Evolutionary conservation across 176 grass and related monocot species (phyloP).

Genomic region (Hsuehochloa calcarea): DNA sequence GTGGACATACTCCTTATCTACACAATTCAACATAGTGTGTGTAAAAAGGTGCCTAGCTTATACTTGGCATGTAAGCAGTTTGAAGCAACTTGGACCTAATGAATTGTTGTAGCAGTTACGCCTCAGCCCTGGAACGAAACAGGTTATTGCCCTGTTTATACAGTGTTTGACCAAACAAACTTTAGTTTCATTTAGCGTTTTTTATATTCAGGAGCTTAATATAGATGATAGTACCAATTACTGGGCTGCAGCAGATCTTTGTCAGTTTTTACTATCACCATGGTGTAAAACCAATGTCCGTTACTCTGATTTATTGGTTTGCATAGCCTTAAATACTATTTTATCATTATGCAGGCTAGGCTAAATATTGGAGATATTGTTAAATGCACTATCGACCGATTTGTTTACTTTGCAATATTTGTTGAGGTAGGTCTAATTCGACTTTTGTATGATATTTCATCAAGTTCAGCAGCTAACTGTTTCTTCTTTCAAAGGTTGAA

Average conservation of each 20-base stretch:
- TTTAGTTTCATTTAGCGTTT: not conserved
- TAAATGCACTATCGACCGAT: constrained; percentile 68
- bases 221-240: not conserved
- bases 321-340: not conserved
- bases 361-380: constrained; percentile 87
- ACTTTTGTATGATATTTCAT: not conserved
- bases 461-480: constrained; percentile 39
- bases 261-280: not conserved
- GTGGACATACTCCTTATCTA: not conserved
- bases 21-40: not conserved
- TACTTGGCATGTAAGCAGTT: not conserved
- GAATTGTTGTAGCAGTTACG: not conserved
- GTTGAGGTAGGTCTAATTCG: constrained; percentile 61
- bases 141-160: not conserved
- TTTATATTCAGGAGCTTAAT: not conserved
- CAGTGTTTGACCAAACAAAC: not conserved
- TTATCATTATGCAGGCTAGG: constrained; percentile 56
- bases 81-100: not conserved
- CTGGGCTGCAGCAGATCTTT: not conserved
- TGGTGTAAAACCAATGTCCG: not conserved
- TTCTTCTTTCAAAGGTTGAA: constrained; percentile 67
- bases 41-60: not conserved
- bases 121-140: not conserved
- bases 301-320: not conserved
- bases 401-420: constrained; percentile 96